Base-by-base conservation (phyloP, 2,329 filamentous ascomycete genomes). In the Pezicula radicicola region DNA sequence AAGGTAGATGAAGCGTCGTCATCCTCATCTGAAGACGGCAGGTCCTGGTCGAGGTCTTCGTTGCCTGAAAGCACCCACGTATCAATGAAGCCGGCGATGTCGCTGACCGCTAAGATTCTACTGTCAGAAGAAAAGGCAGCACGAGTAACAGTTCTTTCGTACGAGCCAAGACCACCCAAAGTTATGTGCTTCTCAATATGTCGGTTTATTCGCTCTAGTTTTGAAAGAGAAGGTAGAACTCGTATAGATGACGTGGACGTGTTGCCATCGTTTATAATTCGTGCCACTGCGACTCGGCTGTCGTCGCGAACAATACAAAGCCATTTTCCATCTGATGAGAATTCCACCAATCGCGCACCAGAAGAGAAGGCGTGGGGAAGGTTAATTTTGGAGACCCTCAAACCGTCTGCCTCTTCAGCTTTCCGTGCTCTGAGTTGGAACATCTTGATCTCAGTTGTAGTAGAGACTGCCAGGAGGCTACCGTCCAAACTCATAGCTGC, bases 61-160 rank as follows among this genome's bases (percentile, higher is more conserved):
- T 79, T 68, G 36, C 79, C 79, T 63, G 83, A 78, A 50, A 96
- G 71, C 1, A 91, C 73, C 89, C 92, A 99, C 16, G 87, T 91
- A 65, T 97, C 92, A 30, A 97, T 77, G 68, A 86, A 91, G 41
- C 94, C 94, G 41, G 88, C 85, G 48, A 97, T 71, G 67, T 97
- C 93, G 45, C 87, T 85, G 28, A 85, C 82, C 8, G 88, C 91
- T 44, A 97, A 74, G 56, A 96, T 81, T 58, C 80, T 84, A 66
- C 89, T 90, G 66, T 96, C 88, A 5, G 85, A 76, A 9, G 91
- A 92, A 68, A 97, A 97, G 2, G 85, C 78, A 25, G 87, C 69
- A 49, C 89, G 87, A 35, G 81, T 85, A 58, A 97, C 84, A 42
- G 79, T 86, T 66, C 88, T 81, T 56, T 91, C 83, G 70, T 97